phyloP scores from a whole-genome alignment of 129 eudicot species.

The Scalesia atractyloides region DNA sequence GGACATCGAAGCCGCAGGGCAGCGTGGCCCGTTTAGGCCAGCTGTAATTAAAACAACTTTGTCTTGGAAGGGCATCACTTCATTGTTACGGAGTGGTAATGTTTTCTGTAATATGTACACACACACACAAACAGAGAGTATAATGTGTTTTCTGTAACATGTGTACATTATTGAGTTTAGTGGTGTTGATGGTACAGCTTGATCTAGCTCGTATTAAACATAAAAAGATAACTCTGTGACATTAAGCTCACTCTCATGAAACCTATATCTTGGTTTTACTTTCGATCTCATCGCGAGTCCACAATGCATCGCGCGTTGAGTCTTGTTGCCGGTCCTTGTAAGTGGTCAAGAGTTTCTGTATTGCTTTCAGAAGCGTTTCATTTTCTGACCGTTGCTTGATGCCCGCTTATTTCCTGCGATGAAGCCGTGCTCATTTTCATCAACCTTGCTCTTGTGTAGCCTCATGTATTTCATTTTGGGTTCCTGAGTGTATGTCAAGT shows the following conservation, averaged over 20 bases:
- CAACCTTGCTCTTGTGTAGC: conserved; percentile 26
- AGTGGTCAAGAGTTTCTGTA: conserved; percentile 19
- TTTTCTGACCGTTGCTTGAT: conserved; percentile 23
- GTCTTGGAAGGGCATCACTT: conserved; percentile 85
- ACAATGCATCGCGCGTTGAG: conserved; percentile 21
- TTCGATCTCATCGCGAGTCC: conserved; percentile 7
- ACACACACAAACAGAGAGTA: background rate
- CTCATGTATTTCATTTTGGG: conserved; percentile 28
- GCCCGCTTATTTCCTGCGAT: background rate
- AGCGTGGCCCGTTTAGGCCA: conserved; percentile 97
- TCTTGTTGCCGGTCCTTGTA: conserved; percentile 25
- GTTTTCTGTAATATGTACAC: background rate
- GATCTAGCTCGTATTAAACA: background rate
- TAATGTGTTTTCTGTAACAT: background rate
- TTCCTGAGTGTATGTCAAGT: background rate
- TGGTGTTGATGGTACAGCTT: conserved; percentile 2
- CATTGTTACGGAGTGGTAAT: conserved; percentile 69
- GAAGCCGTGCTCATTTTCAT: conserved; percentile 14
- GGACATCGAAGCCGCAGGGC: conserved; percentile 84
- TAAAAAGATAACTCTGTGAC: background rate
- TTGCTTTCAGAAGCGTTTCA: conserved; percentile 27
- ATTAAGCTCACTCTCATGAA: background rate
- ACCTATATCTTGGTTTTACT: conserved; percentile 3
- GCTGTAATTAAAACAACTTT: conserved; percentile 80
- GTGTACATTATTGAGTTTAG: no score